These are phyloP conservation scores for Zygotorulaspora chibaensis DNA, from an alignment of 805 yeast species.

Conservation along the genomic window DNA sequence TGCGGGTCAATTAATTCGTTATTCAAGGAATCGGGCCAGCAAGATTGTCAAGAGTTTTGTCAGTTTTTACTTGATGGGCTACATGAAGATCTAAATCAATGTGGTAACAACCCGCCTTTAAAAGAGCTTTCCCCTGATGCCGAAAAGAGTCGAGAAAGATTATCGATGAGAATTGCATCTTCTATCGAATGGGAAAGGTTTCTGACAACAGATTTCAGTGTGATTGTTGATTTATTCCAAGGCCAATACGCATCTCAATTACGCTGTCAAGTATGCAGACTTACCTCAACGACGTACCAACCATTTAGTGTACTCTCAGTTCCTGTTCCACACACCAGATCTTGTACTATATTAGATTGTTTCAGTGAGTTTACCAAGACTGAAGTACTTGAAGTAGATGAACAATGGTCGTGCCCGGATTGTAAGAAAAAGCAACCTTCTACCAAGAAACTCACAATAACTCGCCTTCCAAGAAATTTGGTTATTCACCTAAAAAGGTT, in stretches of 20 bases:
- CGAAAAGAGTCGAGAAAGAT: constrained; percentile 62
- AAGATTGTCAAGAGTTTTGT: constrained; percentile 89
- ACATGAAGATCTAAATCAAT: constrained; percentile 82
- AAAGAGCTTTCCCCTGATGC: constrained; percentile 65
- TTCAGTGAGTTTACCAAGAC: constrained; percentile 70
- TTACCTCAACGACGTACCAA: constrained; percentile 81
- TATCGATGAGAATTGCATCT: constrained; percentile 76
- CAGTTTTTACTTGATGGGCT: constrained; percentile 84
- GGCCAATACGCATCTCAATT: constrained; percentile 85
- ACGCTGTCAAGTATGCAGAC: constrained; percentile 64
- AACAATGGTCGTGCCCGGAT: constrained; percentile 78
- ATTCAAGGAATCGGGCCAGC: constrained; percentile 81
- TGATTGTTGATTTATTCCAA: constrained; percentile 75
- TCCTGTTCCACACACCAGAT: constrained; percentile 60
- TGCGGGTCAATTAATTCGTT: constrained; percentile 67
- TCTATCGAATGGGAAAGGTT: constrained; percentile 91
- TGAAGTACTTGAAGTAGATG: constrained; percentile 70
- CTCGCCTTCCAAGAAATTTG: constrained; percentile 72
- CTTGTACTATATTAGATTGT: constrained; percentile 53
- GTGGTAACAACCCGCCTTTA: constrained; percentile 48
- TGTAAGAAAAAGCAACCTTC: constrained; percentile 64
- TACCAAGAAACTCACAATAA: constrained; percentile 64
- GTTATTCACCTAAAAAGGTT: constrained; percentile 86
- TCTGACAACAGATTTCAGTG: constrained; percentile 69
- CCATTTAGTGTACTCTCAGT: constrained; percentile 74